phyloP scores from a whole-genome alignment of 140 eudicot species.

The Bidens hawaiensis region DNA sequence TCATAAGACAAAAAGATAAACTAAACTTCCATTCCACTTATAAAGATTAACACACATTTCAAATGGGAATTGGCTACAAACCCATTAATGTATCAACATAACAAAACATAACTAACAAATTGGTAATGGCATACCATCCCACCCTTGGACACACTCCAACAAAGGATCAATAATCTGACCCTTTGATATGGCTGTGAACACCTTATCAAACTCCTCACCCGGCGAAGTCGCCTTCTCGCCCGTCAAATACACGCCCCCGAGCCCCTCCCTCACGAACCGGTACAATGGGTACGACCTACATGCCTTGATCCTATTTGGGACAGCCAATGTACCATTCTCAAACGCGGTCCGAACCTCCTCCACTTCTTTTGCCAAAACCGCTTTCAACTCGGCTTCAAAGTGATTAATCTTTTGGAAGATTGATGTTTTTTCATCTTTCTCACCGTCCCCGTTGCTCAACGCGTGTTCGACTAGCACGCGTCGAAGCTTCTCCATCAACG shows the following conservation, averaged over 20 bases:
- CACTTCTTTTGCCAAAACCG: slow-evolving; percentile 13
- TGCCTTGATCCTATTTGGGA: no score
- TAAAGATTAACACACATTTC: no score
- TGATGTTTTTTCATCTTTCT: not conserved
- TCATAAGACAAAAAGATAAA: no score
- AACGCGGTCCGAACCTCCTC: slow-evolving; percentile 1
- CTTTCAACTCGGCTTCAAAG: slow-evolving; percentile 12
- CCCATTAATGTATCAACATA: no score
- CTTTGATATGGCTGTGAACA: no score
- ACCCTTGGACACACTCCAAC: slow-evolving; percentile 20
- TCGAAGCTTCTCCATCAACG: slow-evolving; percentile 1
- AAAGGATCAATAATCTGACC: slow-evolving; percentile 13
- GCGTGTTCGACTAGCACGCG: slow-evolving; percentile 8
- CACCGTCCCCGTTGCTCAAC: not conserved
- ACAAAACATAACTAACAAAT: slow-evolving; percentile 14
- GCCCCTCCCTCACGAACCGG: slow-evolving; percentile 17
- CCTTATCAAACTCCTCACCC: no score
- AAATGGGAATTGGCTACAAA: no score
- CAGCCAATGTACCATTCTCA: slow-evolving; percentile 1
- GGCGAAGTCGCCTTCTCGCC: slow-evolving; percentile 22
- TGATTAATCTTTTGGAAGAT: slow-evolving; percentile 2
- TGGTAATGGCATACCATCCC: slow-evolving; percentile 23
- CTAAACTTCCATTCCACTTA: no score
- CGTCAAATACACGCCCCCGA: not conserved
- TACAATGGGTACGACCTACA: slow-evolving; percentile 16